Evolutionary conservation across 2,329 filamentous ascomycete genomes (phyloP), one percentile per base, ranked within the genome.

Genomic region (Alternaria sp.): DNA sequence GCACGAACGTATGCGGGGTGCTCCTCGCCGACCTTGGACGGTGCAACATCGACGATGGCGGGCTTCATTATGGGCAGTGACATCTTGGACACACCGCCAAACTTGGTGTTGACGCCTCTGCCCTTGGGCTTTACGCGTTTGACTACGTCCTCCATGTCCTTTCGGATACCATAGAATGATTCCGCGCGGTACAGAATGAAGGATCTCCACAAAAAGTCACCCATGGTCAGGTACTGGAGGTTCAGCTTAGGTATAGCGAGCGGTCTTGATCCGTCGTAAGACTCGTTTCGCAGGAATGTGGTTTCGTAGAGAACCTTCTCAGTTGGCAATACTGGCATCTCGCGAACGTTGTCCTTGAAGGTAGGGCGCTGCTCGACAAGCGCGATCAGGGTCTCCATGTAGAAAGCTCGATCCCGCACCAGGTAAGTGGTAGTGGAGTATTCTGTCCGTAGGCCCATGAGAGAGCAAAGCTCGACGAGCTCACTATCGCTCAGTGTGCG

Each of bases 171-270:
- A 76, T 96, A 98, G 76, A 98, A 97, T 0, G 94, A 87, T 78
- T 99, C 95, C 59, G 90, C 91, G 41, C 94, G 89, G 75, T 97
- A 95, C 8, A 99, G 83, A 14, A 96, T 85, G 71, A 98, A 90
- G 0, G 94, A 93, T 63, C 96, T 88, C 93, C 94, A 99, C n/a
- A 99, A 81, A 70, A 99, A 99, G 78, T 99, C 95, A 3, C 93
- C 93, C 51, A 97, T 88, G 3, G 94, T 96, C 14, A 99, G 84
- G 78, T 99, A 99, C 74, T 99, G 95, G 28, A 99, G 82, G 70
- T 97, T 99, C 46, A 98, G 81, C 76, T 99, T 99, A 3, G 95
- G 95, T 43, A 99, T 88, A 3, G 95, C 92, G 59, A 99, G 84
- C 5, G 95, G 94, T 48, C 88, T 88, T 24, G 92, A 93, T 26